Evolutionary conservation across 2,329 filamentous ascomycete species (phyloP).

Genomic region (Fusarium compactum): DNA sequence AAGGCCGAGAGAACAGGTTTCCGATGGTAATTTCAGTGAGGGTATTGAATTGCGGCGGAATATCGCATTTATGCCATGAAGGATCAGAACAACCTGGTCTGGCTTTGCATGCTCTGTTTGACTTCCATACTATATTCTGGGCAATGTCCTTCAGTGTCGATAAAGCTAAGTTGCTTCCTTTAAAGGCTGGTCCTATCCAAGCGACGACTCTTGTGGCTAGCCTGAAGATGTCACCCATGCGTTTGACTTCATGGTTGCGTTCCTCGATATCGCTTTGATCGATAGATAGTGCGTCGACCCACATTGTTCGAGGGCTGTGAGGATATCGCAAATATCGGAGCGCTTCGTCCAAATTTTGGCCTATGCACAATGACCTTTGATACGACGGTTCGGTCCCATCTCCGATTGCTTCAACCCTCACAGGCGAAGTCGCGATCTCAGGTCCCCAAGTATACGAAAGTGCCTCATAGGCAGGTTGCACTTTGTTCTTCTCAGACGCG

Average conservation of each 20-base stretch:
- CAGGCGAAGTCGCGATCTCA: not conserved
- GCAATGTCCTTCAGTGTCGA: not conserved
- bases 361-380: not conserved
- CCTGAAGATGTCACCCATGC: conserved; percentile 13
- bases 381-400: not conserved
- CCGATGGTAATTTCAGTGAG: not conserved
- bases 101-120: not conserved
- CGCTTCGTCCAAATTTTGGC: not conserved
- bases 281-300: conserved; percentile 12
- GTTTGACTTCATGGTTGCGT: conserved; percentile 18
- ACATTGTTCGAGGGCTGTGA: conserved; percentile 6
- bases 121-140: not conserved
- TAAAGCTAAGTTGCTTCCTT: not conserved
- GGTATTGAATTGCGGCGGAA: not conserved
- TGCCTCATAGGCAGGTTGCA: not conserved
- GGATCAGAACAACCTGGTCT: not conserved
- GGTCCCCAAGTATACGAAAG: not conserved
- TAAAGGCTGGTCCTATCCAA: not conserved
- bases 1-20: not conserved
- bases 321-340: not conserved
- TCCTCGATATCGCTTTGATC: not conserved
- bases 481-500: fast-evolving
- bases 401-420: not conserved
- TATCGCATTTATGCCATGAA: not conserved
- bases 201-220: conserved; percentile 5